Evolutionary conservation across 2,329 filamentous ascomycete genomes (phyloP).

Genomic region (Colletotrichum sp.): DNA sequence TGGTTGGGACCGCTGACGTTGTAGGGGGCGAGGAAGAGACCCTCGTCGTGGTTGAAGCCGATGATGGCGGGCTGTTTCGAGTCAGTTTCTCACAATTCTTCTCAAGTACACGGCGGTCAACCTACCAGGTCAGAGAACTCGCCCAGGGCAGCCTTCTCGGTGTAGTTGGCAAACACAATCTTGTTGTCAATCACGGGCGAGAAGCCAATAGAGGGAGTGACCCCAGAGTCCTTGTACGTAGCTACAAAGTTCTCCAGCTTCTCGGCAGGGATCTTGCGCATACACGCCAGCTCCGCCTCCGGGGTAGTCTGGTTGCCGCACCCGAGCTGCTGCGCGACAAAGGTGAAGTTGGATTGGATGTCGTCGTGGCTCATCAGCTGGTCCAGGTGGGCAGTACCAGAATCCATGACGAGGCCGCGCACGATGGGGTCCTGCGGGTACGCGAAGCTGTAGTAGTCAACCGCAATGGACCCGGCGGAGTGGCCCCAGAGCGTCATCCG

Average conservation of each 20-base stretch:
- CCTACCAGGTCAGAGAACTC: conserved; percentile 10
- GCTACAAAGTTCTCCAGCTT: conserved; percentile 37
- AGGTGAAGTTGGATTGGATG: conserved; percentile 39
- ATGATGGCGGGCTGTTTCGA: conserved; percentile 1
- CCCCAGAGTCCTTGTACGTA: conserved; percentile 27
- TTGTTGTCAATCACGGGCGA: conserved; percentile 33
- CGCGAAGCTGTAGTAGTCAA: conserved; percentile 44
- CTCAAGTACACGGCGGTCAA: fast-evolving
- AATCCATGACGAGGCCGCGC: conserved; percentile 41
- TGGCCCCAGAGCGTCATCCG: conserved; percentile 54
- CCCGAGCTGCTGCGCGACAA: conserved; percentile 42
- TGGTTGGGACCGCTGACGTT: conserved; percentile 5
- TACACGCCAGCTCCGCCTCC: conserved; percentile 38
- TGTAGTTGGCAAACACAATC: conserved; percentile 38
- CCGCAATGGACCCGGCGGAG: conserved; percentile 46
- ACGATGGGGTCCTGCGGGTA: conserved; percentile 48
- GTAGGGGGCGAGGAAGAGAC: conserved; percentile 15
- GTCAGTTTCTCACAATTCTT: neutral
- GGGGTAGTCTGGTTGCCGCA: conserved; percentile 37
- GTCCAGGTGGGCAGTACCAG: conserved; percentile 30
- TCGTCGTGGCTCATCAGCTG: conserved; percentile 39
- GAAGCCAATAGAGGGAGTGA: conserved; percentile 32
- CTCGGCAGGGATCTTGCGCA: conserved; percentile 36
- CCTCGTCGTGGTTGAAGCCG: conserved; percentile 15
- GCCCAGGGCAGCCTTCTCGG: conserved; percentile 23